Evolutionary conservation across 139 green algal species (phyloP), one percentile per base, ranked within the genome.

Genomic region (Closterium sp.): DNA sequence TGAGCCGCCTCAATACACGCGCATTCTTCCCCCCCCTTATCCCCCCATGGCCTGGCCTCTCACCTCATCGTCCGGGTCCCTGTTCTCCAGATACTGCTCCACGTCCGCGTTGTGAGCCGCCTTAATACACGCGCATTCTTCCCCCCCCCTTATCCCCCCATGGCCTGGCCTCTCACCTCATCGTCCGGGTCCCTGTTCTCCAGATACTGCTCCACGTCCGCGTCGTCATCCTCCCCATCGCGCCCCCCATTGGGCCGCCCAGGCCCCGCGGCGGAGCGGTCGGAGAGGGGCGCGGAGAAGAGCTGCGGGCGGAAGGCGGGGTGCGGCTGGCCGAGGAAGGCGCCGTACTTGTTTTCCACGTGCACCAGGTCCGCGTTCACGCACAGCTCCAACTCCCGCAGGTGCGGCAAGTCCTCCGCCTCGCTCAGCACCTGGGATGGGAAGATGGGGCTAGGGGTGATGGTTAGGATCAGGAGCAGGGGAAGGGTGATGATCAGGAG

Each of bases 301-400:
- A 91, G 34, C 84, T 91, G 35, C 7, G 35, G 81, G 25, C 89
- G 43, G 34, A 88, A 43, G 30, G 38, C 5, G 28, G 25, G 28
- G n/a, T 83, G 66, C 5, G 84, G 84, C 28, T 89, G 34, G 34
- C 69, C 25, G 25, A 89, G 34, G 84, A 89, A 91, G 28, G 30
- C 34, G 34, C 89, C 89, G 38, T 91, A 91, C 36, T 91, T 91
- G 89, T 87, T 91, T 10, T 91, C 89, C 89, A 91, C 89, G 84
- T 89, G 84, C 31, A 91, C 76, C 21, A 86, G 64, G 84, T 91
- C 89, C 25, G 66, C 89, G 28, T 55, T 38, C n/a, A 55, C 31
- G 84, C 89, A 91, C 81, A 83, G 34, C 28, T 28, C 89, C 9
- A 91, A 9, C 69, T 91, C 89, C 89, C 36, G 8, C 84, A 91